Percentiles rank a stretch among this genome's conserved stretches.
These are phyloP conservation scores for Apiospora aurea DNA, from an alignment of 2,329 filamentous ascomycete species.

Conservation along the genomic window DNA sequence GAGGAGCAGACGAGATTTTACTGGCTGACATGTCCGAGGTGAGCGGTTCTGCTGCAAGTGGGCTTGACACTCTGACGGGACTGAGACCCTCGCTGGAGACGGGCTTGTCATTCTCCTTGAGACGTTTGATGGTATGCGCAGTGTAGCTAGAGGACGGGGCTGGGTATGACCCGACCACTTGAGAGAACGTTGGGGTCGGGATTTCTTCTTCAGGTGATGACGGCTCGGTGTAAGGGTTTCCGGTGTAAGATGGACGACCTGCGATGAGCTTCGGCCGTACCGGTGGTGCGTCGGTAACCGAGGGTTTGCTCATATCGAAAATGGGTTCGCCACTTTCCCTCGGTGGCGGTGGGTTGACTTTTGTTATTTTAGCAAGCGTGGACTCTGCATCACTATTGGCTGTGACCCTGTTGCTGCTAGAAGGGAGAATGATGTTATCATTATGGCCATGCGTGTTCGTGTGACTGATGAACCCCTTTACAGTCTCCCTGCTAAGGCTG, in stretches of 20 bases:
- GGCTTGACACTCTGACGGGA: conserved; percentile 39
- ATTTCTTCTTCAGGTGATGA: conserved; percentile 37
- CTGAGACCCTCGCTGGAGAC: conserved; percentile 39
- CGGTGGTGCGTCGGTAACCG: not conserved
- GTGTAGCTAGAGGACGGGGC: conserved; percentile 43
- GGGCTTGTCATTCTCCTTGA: conserved; percentile 38
- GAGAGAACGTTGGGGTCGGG: conserved; percentile 40
- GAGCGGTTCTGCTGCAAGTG: conserved; percentile 34
- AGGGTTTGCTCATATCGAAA: not conserved
- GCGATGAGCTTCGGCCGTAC: conserved; percentile 41
- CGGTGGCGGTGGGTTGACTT: conserved; percentile 43
- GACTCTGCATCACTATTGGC: conserved; percentile 51
- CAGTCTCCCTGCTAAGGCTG: conserved; percentile 50
- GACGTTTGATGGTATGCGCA: conserved; percentile 42
- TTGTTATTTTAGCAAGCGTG: conserved; percentile 51
- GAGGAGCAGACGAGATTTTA: not conserved
- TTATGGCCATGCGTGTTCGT: conserved; percentile 28
- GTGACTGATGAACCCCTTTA: conserved; percentile 43
- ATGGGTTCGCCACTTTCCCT: conserved; percentile 34
- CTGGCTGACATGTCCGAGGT: conserved; percentile 9
- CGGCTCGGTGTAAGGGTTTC: conserved; percentile 38
- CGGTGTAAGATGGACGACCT: conserved; percentile 45
- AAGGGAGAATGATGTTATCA: conserved; percentile 30
- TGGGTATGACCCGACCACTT: conserved; percentile 35
- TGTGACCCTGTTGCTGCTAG: conserved; percentile 40